These are phyloP conservation scores for Ophiocordyceps polyrhachis-furcata DNA, from an alignment of 2,329 filamentous ascomycete species.

Conservation along the genomic window DNA sequence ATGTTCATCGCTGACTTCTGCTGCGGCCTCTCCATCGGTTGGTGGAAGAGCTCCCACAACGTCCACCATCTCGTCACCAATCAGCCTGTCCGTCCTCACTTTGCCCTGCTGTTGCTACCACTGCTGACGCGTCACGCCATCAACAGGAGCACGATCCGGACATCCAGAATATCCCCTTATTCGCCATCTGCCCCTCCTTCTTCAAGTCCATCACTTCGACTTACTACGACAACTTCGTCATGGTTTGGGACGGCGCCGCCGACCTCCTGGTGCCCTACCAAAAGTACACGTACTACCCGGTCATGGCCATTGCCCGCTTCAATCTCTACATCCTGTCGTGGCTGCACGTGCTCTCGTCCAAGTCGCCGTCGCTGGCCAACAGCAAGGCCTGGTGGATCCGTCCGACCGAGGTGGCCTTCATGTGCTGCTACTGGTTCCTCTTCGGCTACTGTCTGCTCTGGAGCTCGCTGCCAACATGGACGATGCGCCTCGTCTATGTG, in stretches of 20 bases:
- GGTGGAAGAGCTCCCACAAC: slow-evolving; percentile 96
- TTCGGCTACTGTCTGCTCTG: slow-evolving; percentile 66
- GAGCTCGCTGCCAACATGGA: slow-evolving; percentile 12
- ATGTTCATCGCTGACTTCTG: slow-evolving; percentile 81
- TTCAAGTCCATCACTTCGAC: too few relatives aligned
- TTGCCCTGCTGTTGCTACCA: too few relatives aligned
- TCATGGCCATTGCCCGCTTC: slow-evolving; percentile 67
- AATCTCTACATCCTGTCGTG: slow-evolving; percentile 78
- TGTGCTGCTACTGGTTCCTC: slow-evolving; percentile 61
- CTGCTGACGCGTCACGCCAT: too few relatives aligned
- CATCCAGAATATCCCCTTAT: too few relatives aligned
- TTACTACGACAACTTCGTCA: too few relatives aligned
- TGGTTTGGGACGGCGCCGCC: too few relatives aligned
- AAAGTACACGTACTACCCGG: slow-evolving; percentile 64
- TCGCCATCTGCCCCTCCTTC: too few relatives aligned
- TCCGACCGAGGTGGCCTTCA: background rate
- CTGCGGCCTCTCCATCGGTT: slow-evolving; percentile 76
- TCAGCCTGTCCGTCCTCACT: background rate
- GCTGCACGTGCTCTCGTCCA: slow-evolving; percentile 42
- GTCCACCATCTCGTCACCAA: slow-evolving; percentile 98
- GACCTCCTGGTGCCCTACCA: slow-evolving; percentile 57
- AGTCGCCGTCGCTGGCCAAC: slow-evolving; percentile 20
- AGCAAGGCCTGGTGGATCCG: slow-evolving; percentile 42
- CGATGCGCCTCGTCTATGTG: slow-evolving; percentile 47
- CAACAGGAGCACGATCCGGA: too few relatives aligned